These are phyloP conservation scores for Boehmeria nivea DNA, from an alignment of 306 rosid genomes.

Conservation along the genomic window DNA sequence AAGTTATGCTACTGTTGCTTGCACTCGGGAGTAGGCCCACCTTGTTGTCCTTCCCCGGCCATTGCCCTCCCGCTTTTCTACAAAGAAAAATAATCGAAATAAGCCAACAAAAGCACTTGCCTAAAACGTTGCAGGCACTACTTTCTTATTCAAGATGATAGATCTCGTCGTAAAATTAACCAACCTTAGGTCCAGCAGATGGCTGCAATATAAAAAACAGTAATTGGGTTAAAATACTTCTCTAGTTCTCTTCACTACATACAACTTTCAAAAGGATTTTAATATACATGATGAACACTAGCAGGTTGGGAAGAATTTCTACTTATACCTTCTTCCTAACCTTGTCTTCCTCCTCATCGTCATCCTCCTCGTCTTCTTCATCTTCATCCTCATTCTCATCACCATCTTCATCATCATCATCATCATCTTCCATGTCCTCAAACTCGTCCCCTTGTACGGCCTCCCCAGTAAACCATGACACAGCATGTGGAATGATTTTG, in stretches of 20 bases:
- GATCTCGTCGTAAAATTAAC: no score
- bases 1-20: conserved; percentile 97
- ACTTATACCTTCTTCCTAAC: conserved; percentile 57
- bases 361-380: conserved; percentile 44
- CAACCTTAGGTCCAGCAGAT: no score
- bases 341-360: conserved; percentile 44
- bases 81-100: neutral
- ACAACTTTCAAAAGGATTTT: no score
- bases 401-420: conserved; percentile 36
- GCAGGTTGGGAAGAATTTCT: no score
- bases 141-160: no score
- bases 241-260: no score
- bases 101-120: no score
- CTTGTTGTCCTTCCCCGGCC: conserved; percentile 46
- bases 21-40: conserved; percentile 90
- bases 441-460: conserved; percentile 74
- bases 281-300: no score
- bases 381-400: conserved; percentile 52
- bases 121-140: no score
- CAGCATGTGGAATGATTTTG: conserved; percentile 90
- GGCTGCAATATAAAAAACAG: no score
- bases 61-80: conserved; percentile 60
- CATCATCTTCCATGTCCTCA: conserved; percentile 63
- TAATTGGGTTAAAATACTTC: no score
- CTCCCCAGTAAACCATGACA: conserved; percentile 94